phyloP scores from a whole-genome alignment of 371 early-diverging fungal genomes.

The Phascolomyces articulosus region DNA sequence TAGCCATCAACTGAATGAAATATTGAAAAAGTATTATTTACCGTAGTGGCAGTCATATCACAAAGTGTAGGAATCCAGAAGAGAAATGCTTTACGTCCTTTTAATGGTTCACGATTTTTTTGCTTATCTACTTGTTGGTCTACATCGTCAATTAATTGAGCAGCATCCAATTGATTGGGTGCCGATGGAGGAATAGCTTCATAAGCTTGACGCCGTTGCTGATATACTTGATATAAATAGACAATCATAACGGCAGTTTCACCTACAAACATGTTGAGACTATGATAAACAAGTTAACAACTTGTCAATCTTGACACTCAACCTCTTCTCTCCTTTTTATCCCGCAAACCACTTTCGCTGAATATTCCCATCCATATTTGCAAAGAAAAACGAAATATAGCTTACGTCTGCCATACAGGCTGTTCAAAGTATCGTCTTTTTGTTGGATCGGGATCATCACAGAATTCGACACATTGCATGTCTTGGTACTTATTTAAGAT shows the following conservation, averaged over 20 bases:
- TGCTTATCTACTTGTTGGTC: constrained; percentile 25
- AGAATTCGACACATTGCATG: constrained; percentile 88
- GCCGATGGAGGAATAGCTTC: constrained; percentile 38
- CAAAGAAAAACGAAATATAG: background rate
- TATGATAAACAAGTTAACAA: constrained; percentile 12
- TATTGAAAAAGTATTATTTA: no score
- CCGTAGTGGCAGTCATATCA: constrained; percentile 92
- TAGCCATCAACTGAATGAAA: no score
- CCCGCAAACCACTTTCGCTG: no score
- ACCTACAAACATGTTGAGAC: constrained; percentile 94
- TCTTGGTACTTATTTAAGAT: constrained; percentile 86
- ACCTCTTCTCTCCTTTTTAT: no score
- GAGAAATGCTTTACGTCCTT: constrained; percentile 63
- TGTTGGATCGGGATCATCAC: constrained; percentile 77
- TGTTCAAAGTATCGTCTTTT: constrained; percentile 87
- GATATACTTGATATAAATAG: constrained; percentile 39
- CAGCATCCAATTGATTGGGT: constrained; percentile 45
- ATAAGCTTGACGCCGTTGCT: constrained; percentile 8
- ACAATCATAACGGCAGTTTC: constrained; percentile 67
- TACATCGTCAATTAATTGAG: constrained; percentile 35
- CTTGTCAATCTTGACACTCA: no score
- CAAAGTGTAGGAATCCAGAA: constrained; percentile 92
- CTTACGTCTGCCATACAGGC: constrained; percentile 94
- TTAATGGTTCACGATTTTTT: constrained; percentile 37
- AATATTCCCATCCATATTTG: no score